Evolutionary conservation across 2,329 filamentous ascomycete genomes (phyloP).

Genomic region (Tolypocladium ovalisporum): DNA sequence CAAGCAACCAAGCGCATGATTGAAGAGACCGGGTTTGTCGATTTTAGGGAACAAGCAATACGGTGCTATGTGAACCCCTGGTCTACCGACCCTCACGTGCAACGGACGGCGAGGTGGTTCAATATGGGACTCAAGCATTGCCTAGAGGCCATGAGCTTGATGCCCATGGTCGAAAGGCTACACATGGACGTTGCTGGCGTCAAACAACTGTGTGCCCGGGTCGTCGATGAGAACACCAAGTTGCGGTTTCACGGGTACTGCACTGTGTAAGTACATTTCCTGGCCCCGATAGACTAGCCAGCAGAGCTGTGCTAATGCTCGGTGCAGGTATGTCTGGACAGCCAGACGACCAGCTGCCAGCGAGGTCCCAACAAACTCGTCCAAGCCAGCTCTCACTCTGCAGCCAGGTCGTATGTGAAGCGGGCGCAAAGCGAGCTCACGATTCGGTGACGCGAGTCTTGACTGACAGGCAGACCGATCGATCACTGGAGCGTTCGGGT

Average conservation of each 20-base stretch:
- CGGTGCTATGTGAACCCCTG: conserved; percentile 66
- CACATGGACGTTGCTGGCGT: conserved; percentile 48
- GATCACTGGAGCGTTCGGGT: neutral
- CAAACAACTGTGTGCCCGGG: conserved; percentile 46
- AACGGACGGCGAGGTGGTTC: conserved; percentile 71
- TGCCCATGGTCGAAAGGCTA: conserved; percentile 49
- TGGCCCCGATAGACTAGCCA: neutral
- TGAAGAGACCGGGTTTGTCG: conserved; percentile 62
- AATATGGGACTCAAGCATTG: conserved; percentile 67
- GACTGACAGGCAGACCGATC: neutral
- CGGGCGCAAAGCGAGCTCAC: neutral
- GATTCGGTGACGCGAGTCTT: neutral
- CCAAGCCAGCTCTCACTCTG: neutral
- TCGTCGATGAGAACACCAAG: conserved; percentile 58
- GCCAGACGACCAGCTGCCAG: conserved; percentile 7
- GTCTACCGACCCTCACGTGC: conserved; percentile 52
- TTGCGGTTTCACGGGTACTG: conserved; percentile 63
- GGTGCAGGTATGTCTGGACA: conserved; percentile 11
- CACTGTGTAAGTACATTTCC: conserved; percentile 52
- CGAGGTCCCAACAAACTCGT: neutral
- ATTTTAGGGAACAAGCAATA: conserved; percentile 62
- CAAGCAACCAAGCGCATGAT: conserved; percentile 46
- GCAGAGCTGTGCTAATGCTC: conserved; percentile 3
- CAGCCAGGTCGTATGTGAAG: neutral
- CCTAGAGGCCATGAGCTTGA: conserved; percentile 61